These are phyloP conservation scores for Solanum arcanum DNA, from an alignment of 257 asterid genomes.

Conservation along the genomic window DNA sequence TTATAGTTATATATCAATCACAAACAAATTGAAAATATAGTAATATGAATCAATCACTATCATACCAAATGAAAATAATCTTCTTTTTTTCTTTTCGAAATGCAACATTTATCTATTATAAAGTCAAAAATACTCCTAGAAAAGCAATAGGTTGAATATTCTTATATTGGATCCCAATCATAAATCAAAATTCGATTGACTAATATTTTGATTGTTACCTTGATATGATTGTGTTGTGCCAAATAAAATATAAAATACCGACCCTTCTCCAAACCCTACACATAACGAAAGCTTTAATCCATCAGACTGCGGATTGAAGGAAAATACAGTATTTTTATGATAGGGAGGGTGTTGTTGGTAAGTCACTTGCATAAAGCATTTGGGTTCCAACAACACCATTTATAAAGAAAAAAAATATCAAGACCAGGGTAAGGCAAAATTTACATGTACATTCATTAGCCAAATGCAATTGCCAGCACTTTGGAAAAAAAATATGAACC, in stretches of 20 bases:
- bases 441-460: not conserved
- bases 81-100: not conserved
- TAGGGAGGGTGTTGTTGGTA: not conserved
- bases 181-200: not conserved
- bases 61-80: not conserved
- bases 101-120: not conserved
- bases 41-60: not conserved
- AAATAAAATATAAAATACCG: not conserved
- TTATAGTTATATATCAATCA: not conserved
- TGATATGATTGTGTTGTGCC: not conserved
- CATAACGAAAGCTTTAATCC: not conserved
- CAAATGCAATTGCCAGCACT: not conserved
- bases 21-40: not conserved
- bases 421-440: not conserved
- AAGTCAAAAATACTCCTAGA: not conserved
- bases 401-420: not conserved
- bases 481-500: not conserved
- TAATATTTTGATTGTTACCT: too few relatives aligned
- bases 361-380: not conserved
- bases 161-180: not conserved
- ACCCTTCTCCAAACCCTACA: not conserved
- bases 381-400: not conserved
- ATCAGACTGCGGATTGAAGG: not conserved
- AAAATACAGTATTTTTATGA: not conserved
- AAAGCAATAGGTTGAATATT: not conserved